Evolutionary conservation across 1,284 basidiomycete species (phyloP), one percentile per base, ranked within the genome.

Genomic region (Cystobasidium sp.): DNA sequence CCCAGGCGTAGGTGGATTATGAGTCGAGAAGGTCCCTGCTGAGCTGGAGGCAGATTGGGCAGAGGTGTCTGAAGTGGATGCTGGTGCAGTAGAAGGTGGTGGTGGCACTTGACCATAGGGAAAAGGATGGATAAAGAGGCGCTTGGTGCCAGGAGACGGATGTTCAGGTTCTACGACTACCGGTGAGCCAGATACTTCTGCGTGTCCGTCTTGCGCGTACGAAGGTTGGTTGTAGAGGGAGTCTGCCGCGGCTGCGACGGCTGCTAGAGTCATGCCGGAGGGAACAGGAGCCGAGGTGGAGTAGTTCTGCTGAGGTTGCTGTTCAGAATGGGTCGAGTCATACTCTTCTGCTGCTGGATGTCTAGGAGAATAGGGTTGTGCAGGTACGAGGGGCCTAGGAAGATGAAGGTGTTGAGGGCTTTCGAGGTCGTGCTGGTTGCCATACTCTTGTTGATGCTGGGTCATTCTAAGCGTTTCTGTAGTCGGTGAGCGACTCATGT

Each of bases 1-100:
- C 22, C 69, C 51, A 20, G 69, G 61, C 10, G 69, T 71, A 22
- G 69, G 69, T 31, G 69, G 61, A 20, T 63, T 24, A 41, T 71
- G 61, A n/a, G 69, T 71, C 37, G 69, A 71, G 31, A 63, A 64
- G 1, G 47, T 64, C 1, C 22, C 69, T 4, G 46, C 59, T 31
- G 59, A 61, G 16, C 44, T 55, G 6, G 68, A 61, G 18, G 43
- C 31, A 18, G 68, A 41, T n/a, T 44, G 46, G 16, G 39, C 55
- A 5, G 56, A 70, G 47, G 46, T 31, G 12, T 43, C 58, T 37
- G 44, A 31, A 8, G 52, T 16, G 20, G 46, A 24, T 8, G 37
- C 16, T 6, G 69, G 59, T 22, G 69, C 69, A 18, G 64, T 52
- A 9, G n/a, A 6, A 12, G n/a, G 49, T 20, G 64, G 31, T n/a